Base-by-base conservation (phyloP, 495 filamentous ascomycete genomes). In the Daldinia concentrica region DNA sequence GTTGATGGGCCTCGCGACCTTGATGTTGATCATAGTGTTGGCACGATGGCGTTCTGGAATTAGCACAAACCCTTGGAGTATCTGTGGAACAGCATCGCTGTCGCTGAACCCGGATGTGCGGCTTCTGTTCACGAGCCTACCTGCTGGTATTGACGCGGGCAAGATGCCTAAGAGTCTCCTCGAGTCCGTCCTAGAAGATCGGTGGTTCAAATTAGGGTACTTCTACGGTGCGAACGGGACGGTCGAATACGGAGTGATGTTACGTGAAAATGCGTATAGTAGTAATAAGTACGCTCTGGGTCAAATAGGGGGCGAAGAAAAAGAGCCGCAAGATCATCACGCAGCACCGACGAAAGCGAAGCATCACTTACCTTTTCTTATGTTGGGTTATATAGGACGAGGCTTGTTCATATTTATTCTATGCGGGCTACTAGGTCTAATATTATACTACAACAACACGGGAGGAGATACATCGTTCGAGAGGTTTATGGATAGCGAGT, bases 391-490 rank as follows among this genome's bases (percentile, higher is more conserved):
- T 50, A 60, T 58, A 15, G 72, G 77, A 17, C 62, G 78, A 17
- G 22, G 73, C 6, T 56, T 68, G 24, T 76, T 83, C 30, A 39
- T 81, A 19, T 39, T 82, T 7, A 59, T 82, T 3, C 50, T 82
- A n/a, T 69, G 75, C 11, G 80, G 79, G 15, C 50, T 83, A 4
- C 55, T 81, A 65, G 74, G 68, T 12, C 64, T 84, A 14, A 76
- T 84, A 48, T 57, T 83, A 17, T 83, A 82, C 30, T 86, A 85
- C 68, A 77, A 81, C 62, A 75, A 71, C 12, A 80, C 80, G 1
- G 73, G 68, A 0, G 73, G 69, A 24, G 75, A 81, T 45, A 79
- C 79, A 0, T 54, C 75, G 24, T 86, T 85, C 39, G 82, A 85
- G 57, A 63, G 70, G 4, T 86, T 83, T 61, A 84, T 86, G 77